Conservation (phyloP, 495 filamentous ascomycete genomes). For the Aspergillus sparsus region DNA sequence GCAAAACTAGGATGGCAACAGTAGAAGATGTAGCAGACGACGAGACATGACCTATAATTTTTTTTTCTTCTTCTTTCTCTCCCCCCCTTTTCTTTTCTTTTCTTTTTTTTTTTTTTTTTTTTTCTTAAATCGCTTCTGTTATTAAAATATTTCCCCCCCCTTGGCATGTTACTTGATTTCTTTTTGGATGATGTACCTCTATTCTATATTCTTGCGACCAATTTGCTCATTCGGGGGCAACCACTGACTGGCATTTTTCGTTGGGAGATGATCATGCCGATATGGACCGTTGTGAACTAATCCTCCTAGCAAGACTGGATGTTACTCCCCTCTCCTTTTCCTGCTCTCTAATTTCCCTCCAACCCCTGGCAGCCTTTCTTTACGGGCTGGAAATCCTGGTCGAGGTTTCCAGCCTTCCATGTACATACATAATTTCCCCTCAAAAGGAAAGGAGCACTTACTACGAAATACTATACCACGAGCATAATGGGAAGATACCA, state of each 20-base stretch:
- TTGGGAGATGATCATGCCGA: conserved; percentile 12
- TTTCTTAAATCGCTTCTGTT: not conserved
- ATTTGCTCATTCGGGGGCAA: not conserved
- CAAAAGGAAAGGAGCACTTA: not conserved
- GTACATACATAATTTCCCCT: not conserved
- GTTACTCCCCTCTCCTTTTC: not conserved
- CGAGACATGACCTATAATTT: conserved; percentile 29
- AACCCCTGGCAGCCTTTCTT: not conserved
- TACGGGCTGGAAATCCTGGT: not conserved
- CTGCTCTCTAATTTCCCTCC: not conserved
- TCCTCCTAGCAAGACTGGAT: no score
- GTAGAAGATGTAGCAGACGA: conserved; percentile 53
- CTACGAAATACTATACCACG: not conserved
- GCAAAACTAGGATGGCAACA: conserved; percentile 48
- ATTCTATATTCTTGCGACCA: not conserved
- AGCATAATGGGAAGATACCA: conserved; percentile 2
- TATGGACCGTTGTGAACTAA: no score
- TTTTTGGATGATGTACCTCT: conserved; percentile 13
- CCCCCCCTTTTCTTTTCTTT: not conserved
- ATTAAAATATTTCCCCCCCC: not conserved
- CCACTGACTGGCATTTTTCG: conserved; percentile 2
- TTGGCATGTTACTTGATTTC: not conserved
- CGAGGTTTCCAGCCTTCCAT: not conserved
- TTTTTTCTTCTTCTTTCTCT: conserved; percentile 3
- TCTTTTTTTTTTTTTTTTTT: not conserved